phyloP scores from a whole-genome alignment of 169 alveolate species.

The Plasmodium berghei region DNA sequence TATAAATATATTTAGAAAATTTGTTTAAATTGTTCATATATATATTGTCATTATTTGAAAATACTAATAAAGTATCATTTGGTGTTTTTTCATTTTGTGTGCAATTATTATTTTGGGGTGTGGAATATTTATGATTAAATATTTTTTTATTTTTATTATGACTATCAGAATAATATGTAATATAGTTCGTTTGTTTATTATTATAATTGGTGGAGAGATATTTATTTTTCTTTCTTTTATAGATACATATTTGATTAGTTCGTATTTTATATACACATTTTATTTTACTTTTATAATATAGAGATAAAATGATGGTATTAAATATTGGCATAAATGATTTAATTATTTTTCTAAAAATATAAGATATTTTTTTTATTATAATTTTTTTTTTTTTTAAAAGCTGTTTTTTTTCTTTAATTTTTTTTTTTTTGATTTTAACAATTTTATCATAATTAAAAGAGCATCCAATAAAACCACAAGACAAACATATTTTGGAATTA shows the following conservation, averaged over 20 bases:
- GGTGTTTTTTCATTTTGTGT: background rate
- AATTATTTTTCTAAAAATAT: slow-evolving; percentile 16
- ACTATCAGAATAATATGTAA: background rate
- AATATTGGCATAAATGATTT: slow-evolving; percentile 1
- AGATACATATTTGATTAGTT: background rate
- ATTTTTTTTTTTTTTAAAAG: slow-evolving; percentile 32
- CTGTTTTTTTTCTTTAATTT: slow-evolving; percentile 31
- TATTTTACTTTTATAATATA: background rate
- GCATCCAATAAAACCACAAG: slow-evolving; percentile 66
- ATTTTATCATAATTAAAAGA: slow-evolving; percentile 49
- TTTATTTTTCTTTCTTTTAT: background rate
- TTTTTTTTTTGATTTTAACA: slow-evolving; percentile 22
- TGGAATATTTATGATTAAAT: too few species aligned
- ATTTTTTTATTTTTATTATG: too few species aligned
- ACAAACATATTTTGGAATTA: slow-evolving; percentile 50
- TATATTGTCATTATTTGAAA: background rate
- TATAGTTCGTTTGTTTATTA: background rate
- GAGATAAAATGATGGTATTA: background rate
- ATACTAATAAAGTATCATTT: too few species aligned
- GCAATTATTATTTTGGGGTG: background rate
- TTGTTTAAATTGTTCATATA: background rate
- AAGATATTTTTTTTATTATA: slow-evolving; percentile 6
- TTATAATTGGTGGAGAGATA: background rate
- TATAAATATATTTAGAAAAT: background rate
- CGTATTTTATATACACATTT: background rate